Conservation (phyloP, 805 yeast species). For the Nakazawaea anatomiae region DNA sequence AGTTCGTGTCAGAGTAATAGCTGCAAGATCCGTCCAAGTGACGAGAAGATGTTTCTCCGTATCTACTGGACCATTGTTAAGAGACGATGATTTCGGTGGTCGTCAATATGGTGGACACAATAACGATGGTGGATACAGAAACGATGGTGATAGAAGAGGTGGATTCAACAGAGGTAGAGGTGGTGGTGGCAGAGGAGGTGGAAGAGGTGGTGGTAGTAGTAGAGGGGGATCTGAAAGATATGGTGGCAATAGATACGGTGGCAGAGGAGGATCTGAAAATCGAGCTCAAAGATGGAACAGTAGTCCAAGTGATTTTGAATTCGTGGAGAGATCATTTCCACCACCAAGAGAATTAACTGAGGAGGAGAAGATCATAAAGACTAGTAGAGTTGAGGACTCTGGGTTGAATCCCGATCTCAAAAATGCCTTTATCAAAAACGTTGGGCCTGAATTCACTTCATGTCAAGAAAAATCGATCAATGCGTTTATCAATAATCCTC, state of each 20-base stretch:
- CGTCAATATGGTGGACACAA: neutral
- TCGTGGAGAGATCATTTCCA: conserved; percentile 8
- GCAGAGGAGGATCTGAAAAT: neutral
- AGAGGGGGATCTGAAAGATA: neutral
- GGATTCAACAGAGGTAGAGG: neutral
- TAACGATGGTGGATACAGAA: neutral
- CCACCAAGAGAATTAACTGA: conserved; percentile 8
- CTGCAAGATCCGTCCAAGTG: neutral
- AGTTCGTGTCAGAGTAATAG: neutral
- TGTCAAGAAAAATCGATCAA: conserved; percentile 62
- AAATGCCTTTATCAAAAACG: conserved; percentile 25
- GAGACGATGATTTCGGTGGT: neutral
- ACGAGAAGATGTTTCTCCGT: neutral
- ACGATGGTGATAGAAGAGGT: neutral
- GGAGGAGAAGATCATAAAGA: conserved; percentile 1
- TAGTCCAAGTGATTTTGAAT: neutral
- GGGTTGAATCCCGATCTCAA: conserved; percentile 19
- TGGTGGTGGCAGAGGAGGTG: neutral
- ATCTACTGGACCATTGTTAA: neutral
- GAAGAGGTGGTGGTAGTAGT: neutral
- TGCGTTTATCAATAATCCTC: conserved; percentile 43
- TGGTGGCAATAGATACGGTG: neutral
- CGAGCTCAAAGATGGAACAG: neutral
- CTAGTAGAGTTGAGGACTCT: conserved; percentile 19
- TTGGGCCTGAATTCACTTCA: conserved; percentile 51